Evolutionary conservation across 2,329 filamentous ascomycete species (phyloP).

Genomic region (Penicillium sp.): DNA sequence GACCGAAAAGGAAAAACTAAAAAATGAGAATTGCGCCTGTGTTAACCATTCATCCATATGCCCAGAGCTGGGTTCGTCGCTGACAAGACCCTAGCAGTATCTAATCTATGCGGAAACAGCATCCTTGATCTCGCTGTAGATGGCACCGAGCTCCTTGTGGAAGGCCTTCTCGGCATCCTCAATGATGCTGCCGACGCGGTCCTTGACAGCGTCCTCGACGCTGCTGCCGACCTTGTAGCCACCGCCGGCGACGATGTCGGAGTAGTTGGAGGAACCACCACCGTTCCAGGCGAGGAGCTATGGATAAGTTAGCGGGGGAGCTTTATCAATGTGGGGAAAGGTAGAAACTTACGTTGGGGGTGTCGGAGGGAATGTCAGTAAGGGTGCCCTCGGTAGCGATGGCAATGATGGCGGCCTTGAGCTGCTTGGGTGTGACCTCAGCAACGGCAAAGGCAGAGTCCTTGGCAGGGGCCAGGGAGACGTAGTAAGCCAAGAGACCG

Average conservation of each 20-base stretch:
- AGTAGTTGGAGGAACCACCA: slow-evolving; percentile 90
- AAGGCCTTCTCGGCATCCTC: slow-evolving; percentile 51
- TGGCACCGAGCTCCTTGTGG: slow-evolving; percentile 48
- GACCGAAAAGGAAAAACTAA: slow-evolving; percentile 16
- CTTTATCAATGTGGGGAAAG: background rate
- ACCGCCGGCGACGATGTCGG: slow-evolving; percentile 73
- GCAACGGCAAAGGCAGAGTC: slow-evolving; percentile 92
- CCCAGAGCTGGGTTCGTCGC: slow-evolving; percentile 21
- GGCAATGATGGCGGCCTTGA: slow-evolving; percentile 84
- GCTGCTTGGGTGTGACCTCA: slow-evolving; percentile 85
- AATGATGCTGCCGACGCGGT: slow-evolving; percentile 44
- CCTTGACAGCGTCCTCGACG: slow-evolving; percentile 31
- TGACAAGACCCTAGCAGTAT: slow-evolving; percentile 20
- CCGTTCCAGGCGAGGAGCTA: slow-evolving; percentile 96
- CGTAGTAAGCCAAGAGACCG: slow-evolving; percentile 95
- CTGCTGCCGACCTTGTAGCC: slow-evolving; percentile 60
- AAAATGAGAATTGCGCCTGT: slow-evolving; percentile 31
- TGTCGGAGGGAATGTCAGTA: slow-evolving; percentile 78
- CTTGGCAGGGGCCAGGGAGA: slow-evolving; percentile 87
- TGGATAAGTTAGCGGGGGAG: slow-evolving; percentile 25
- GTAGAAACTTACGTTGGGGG: slow-evolving; percentile 68
- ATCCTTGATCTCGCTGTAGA: slow-evolving; percentile 47
- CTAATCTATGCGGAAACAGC: slow-evolving; percentile 49
- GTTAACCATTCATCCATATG: slow-evolving; percentile 30
- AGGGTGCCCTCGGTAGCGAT: slow-evolving; percentile 80